Base-by-base conservation (phyloP, 768 basidiomycete species). In the Boletus barrowsii region DNA sequence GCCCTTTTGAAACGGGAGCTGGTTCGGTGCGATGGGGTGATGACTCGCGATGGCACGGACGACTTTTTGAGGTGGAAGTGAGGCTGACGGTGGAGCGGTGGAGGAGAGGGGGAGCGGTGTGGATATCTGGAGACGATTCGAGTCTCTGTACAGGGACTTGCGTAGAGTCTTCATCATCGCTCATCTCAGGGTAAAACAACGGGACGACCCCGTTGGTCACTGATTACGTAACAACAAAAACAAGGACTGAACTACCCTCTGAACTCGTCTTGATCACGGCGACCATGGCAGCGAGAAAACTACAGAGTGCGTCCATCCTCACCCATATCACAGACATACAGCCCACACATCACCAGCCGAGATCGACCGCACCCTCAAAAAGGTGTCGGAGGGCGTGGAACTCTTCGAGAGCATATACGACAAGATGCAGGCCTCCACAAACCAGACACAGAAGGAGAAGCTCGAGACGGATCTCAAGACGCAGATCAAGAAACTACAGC, bases 381-480 rank as follows among this genome's bases (percentile, higher is more conserved):
- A 93, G 79, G 95, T 99, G 62, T 65, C 87, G 35, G 92, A 95
- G 73, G 97, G 97, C 62, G 94, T 98, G 63, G 92, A 93, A 77
- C 81, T 90, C 72, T 94, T 94, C 68, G 93, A 94, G 74, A 85
- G 81, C 75, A 95, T 97, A 71, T 97, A 96, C 71, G 94, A 97
- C 70, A 99, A 98, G 82, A 95, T 99, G 86, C 90, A 94, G 71
- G 82, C 88, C 46, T 90, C 95, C 17, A 90, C 91, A 32, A 98
- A 97, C 75, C 87, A 95, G 72, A 91, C 96, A 0, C 95, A 98
- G 77, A 98, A 98, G 72, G 97, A 98, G 83, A 99, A 99, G 74
- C 85, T 93, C 48, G 97, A 99, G 72, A 86, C 80, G 4, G 89
- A 98, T 63, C 77, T 98, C 69, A 94, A 98, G 77, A 96, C 94